Conservation (phyloP, 768 basidiomycete species). For the Omphalotus guepiniiformis region DNA sequence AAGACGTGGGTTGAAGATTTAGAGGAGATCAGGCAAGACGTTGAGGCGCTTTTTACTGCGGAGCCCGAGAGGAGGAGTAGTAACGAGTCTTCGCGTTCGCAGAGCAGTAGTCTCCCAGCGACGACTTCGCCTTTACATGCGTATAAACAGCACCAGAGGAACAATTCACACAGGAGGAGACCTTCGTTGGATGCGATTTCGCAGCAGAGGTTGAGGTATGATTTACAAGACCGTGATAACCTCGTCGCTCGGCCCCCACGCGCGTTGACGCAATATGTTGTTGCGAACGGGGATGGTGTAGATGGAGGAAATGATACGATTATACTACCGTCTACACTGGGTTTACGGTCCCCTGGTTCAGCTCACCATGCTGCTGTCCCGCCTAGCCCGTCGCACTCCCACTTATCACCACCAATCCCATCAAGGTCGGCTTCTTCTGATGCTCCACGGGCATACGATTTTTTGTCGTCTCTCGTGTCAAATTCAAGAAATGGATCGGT, state of each 20-base stretch:
- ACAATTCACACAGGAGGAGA: slow-evolving; percentile 32
- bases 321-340: slow-evolving; percentile 65
- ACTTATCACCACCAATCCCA: neutral
- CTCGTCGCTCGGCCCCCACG: slow-evolving; percentile 68
- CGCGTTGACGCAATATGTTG: slow-evolving; percentile 72
- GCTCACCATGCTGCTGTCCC: slow-evolving; percentile 13
- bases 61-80: slow-evolving; percentile 5
- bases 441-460: neutral
- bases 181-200: slow-evolving; percentile 40
- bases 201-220: slow-evolving; percentile 35
- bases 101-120: slow-evolving; percentile 44
- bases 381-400: slow-evolving; percentile 21
- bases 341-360: slow-evolving; percentile 44
- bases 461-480: neutral
- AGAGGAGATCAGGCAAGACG: slow-evolving; percentile 57
- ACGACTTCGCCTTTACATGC: slow-evolving; percentile 20
- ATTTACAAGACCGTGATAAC: slow-evolving; percentile 45
- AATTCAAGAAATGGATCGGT: neutral
- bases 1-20: slow-evolving; percentile 66
- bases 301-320: slow-evolving; percentile 32
- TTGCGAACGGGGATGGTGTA: slow-evolving; percentile 24
- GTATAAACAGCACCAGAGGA: neutral
- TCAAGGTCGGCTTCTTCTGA: neutral
- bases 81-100: slow-evolving; percentile 7
- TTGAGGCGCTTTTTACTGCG: slow-evolving; percentile 52